A percentile compares a stretch with the other conserved stretches of the same genome.
Conservation (phyloP, 148 eudicot species). For the Simmondsia chinensis region DNA sequence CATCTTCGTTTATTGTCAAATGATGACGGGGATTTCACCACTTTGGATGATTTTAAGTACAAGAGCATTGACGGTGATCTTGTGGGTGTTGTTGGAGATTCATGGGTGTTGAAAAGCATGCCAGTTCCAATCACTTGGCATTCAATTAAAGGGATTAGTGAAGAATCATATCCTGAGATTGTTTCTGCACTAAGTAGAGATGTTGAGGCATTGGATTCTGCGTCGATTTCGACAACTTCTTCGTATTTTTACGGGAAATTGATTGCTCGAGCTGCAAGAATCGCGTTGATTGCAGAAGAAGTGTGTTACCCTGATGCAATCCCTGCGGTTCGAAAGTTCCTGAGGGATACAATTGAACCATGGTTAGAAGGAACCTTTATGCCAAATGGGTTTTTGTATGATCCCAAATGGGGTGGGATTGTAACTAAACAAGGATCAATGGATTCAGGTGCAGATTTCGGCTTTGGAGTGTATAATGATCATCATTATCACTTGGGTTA, state of each 20-base stretch:
- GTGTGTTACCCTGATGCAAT: slow-evolving; percentile 52
- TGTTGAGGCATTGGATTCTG: slow-evolving; percentile 40
- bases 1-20: slow-evolving; percentile 52
- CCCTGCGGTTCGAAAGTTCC: slow-evolving; percentile 43
- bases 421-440: slow-evolving; percentile 63
- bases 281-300: slow-evolving; percentile 93
- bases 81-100: slow-evolving; percentile 88
- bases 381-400: slow-evolving; percentile 72
- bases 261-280: slow-evolving; percentile 84
- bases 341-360: slow-evolving; percentile 75
- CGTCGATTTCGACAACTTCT: slow-evolving; percentile 46
- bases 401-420: slow-evolving; percentile 83
- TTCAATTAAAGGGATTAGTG: slow-evolving; percentile 55
- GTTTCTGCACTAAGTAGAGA: slow-evolving; percentile 52
- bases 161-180: slow-evolving; percentile 53
- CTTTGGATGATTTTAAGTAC: slow-evolving; percentile 65
- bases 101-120: slow-evolving; percentile 63
- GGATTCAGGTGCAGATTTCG: slow-evolving; percentile 82
- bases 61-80: slow-evolving; percentile 94
- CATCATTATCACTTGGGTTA: slow-evolving; percentile 90
- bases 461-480: slow-evolving; percentile 86
- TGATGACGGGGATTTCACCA: slow-evolving; percentile 19
- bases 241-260: slow-evolving; percentile 79
- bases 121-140: slow-evolving; percentile 83
- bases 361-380: slow-evolving; percentile 79